A percentile compares a stretch with the other conserved stretches of the same genome.
phyloP scores from a whole-genome alignment of 2,329 filamentous ascomycete species.

The Trichothecium sympodiale region DNA sequence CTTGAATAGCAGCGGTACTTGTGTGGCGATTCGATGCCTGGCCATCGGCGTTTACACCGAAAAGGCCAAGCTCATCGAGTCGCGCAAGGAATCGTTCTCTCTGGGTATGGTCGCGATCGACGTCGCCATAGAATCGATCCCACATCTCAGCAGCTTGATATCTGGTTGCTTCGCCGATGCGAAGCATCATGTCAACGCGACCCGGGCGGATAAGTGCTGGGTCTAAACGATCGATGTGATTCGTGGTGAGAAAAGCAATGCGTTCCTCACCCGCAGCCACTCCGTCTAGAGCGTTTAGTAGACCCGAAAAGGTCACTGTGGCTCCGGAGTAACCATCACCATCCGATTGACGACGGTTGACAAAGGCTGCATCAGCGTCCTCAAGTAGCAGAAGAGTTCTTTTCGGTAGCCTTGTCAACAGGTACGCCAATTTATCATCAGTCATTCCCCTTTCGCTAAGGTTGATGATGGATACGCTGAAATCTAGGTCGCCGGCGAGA shows the following conservation, averaged over 20 bases:
- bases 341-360: conserved; percentile 66
- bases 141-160: conserved; percentile 82
- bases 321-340: conserved; percentile 76
- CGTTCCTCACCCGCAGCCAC: conserved; percentile 92
- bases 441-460: conserved; percentile 82
- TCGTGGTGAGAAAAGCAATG: conserved; percentile 88
- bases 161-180: conserved; percentile 76
- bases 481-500: conserved; percentile 82
- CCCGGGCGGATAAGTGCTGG: conserved; percentile 84
- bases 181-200: conserved; percentile 84
- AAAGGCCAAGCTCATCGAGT: conserved; percentile 59
- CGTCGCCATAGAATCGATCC: conserved; percentile 87
- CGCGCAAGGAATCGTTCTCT: conserved; percentile 59
- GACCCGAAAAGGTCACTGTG: conserved; percentile 86
- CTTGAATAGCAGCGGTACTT: conserved; percentile 87
- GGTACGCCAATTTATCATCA: conserved; percentile 76
- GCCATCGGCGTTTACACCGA: conserved; percentile 43
- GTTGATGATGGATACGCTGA: conserved; percentile 86
- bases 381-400: conserved; percentile 76
- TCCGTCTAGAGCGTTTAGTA: conserved; percentile 78
- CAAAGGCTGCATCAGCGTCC: conserved; percentile 85
- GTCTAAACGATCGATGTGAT: conserved; percentile 83
- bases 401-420: conserved; percentile 75
- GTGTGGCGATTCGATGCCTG: conserved; percentile 42
- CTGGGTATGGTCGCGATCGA: conserved; percentile 53